Base-by-base conservation (phyloP, 2,329 filamentous ascomycete species). In the Thielaviopsis populi region DNA sequence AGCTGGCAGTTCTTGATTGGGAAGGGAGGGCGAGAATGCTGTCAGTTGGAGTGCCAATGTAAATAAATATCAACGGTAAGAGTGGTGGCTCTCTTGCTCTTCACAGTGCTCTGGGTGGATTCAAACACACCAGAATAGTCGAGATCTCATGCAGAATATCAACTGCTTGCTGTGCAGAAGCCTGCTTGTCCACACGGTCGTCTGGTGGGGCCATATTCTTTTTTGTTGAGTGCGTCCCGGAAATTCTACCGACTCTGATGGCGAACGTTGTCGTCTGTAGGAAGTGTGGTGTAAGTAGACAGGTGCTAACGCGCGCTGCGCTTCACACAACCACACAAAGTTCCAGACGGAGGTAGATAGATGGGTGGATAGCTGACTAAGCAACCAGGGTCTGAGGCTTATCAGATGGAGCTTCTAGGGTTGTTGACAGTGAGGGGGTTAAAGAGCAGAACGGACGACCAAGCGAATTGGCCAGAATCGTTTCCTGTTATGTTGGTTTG, bases 71-170 rank as follows among this genome's bases (percentile, higher is more conserved):
- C 53, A 22, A 33, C 24, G 24, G 11, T 22, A 10, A 33, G 17
- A 37, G 27, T 8, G 8, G 33, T 37, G 6, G 33, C 8, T 37
- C 33, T 37, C 33, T 1, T 37, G 5, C 33, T 37, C 33, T 37
- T 37, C 33, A 33, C 30, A 33, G 7, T 53, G 40, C 3, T 7
- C 33, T 27, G 37, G 19, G 43, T 33, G 19, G n/a, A 30, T 30
- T 42, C 17, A 37, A 48, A 76, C 83, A 69, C 77, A 96, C 92
- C 68, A 99, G 80, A 63, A 99, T 86, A 50, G 89, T 94, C 61
- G 92, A 87, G 68, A 94, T 92, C 72, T 94, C 89, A 69, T 89
- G 84, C 37, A 91, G 80, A 59, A 92, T 90, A 72, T 91, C 87
- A 67, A 94, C 88, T 61, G 88, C 88, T 71, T 92, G 87, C 69